Evolutionary conservation across 805 yeast species (phyloP).

Genomic region (Lachancea kluyveri): DNA sequence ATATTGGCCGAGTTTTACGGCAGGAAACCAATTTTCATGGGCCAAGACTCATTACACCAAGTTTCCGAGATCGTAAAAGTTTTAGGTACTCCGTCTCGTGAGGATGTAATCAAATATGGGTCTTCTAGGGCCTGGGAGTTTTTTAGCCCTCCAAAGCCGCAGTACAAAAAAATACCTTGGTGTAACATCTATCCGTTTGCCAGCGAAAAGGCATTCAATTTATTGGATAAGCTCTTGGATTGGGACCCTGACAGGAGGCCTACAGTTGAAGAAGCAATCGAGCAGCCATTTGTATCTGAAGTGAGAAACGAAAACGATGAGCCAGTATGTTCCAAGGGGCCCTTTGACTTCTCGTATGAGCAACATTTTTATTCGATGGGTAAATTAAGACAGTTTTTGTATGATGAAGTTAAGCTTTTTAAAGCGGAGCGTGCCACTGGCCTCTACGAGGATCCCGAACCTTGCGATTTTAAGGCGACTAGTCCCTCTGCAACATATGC

Average conservation of each 20-base stretch:
- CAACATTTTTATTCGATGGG: constrained; percentile 31
- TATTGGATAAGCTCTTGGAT: constrained; percentile 48
- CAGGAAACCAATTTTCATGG: constrained; percentile 73
- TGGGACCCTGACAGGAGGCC: constrained; percentile 60
- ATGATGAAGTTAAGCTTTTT: constrained; percentile 48
- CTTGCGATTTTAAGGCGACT: no score
- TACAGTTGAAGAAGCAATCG: constrained; percentile 49
- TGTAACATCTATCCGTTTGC: constrained; percentile 57
- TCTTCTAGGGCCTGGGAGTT: constrained; percentile 42
- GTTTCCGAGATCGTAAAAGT: constrained; percentile 59
- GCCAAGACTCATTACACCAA: constrained; percentile 68
- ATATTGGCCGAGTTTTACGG: constrained; percentile 81
- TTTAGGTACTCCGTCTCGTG: constrained; percentile 63
- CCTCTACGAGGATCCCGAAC: no score
- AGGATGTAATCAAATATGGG: constrained; percentile 38
- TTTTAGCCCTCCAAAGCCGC: constrained; percentile 39
- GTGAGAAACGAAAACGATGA: constrained; percentile 56
- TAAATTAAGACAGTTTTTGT: constrained; percentile 43
- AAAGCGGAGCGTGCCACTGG: no score
- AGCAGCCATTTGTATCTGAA: constrained; percentile 46
- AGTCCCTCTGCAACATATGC: no score
- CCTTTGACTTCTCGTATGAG: constrained; percentile 70
- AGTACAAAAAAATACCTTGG: constrained; percentile 43
- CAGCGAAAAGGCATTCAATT: constrained; percentile 40
- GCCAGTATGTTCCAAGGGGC: constrained; percentile 37